Percentiles rank a stretch among this genome's conserved stretches.
Conservation (phyloP, 306 rosid genomes). For the Trichosanthes cucumerina region DNA sequence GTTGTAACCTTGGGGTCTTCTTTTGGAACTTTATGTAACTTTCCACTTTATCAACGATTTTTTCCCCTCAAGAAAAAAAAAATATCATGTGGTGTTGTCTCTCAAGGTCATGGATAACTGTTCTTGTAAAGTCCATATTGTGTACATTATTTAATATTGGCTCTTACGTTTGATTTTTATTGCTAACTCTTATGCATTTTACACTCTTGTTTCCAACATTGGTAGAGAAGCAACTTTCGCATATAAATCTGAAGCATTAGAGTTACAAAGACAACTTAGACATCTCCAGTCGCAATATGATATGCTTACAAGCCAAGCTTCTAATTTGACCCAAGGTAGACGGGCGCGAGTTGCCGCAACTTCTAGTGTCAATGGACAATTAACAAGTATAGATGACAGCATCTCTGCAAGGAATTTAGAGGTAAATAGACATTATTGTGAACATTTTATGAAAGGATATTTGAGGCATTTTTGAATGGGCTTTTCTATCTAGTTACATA, state of each 20-base stretch:
- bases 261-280: constrained; percentile 65
- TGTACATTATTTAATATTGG: background rate
- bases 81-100: background rate
- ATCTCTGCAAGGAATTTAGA: constrained; percentile 81
- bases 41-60: background rate
- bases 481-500: background rate
- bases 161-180: background rate
- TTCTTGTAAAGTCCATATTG: background rate
- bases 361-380: constrained; percentile 79
- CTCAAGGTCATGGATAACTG: background rate
- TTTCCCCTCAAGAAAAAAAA: background rate
- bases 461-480: background rate
- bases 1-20: background rate
- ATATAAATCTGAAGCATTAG: constrained; percentile 61
- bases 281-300: constrained; percentile 72
- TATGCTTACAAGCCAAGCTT: constrained; percentile 75
- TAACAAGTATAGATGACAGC: constrained; percentile 61
- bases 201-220: background rate
- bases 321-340: constrained; percentile 80
- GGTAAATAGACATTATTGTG: constrained; percentile 24
- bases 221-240: constrained; percentile 70
- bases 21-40: background rate
- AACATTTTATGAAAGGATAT: background rate
- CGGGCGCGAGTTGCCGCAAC: constrained; percentile 92
- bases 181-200: background rate